phyloP scores from a whole-genome alignment of 768 basidiomycete genomes.

The Candolleomyces efflorescens region DNA sequence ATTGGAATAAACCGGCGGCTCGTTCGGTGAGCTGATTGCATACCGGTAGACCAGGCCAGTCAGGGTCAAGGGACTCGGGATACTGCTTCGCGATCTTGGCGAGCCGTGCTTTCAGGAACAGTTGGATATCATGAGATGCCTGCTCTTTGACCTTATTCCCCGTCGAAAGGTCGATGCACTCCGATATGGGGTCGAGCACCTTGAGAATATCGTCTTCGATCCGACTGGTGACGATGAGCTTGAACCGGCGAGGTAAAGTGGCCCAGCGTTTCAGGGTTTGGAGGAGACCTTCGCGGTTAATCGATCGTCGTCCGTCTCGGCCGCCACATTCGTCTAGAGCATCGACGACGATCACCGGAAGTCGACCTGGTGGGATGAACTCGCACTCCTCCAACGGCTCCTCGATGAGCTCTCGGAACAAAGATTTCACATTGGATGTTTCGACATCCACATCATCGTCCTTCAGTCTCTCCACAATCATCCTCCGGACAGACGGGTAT shows the following conservation, averaged over 20 bases:
- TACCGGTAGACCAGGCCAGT: conserved; percentile 16
- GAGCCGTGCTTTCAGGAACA: conserved; percentile 15
- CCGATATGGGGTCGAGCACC: conserved; percentile 10
- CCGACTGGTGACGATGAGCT: conserved; percentile 23
- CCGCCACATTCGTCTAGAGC: conserved; percentile 28
- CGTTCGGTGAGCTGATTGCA: conserved; percentile 17
- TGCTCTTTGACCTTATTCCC: conserved; percentile 11
- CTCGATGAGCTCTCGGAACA: conserved; percentile 17
- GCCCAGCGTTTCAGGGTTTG: conserved; percentile 18
- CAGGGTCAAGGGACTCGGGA: conserved; percentile 5
- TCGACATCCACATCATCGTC: conserved; percentile 13
- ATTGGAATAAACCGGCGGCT: conserved; percentile 27
- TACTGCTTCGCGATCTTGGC: conserved; percentile 13
- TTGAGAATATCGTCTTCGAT: conserved; percentile 12
- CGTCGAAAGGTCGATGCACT: conserved; percentile 14
- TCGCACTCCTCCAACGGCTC: conserved; percentile 13
- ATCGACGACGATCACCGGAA: conserved; percentile 23
- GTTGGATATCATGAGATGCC: conserved; percentile 19
- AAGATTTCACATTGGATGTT: conserved; percentile 9
- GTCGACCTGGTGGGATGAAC: conserved; percentile 2
- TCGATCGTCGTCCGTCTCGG: conserved; percentile 8
- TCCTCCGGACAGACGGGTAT: conserved; percentile 10
- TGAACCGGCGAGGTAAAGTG: conserved; percentile 14
- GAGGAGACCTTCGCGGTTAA: conserved; percentile 15
- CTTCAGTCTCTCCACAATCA: conserved; percentile 10